Conservation (phyloP, 1,284 basidiomycete genomes). For the Tilletia horrida region DNA sequence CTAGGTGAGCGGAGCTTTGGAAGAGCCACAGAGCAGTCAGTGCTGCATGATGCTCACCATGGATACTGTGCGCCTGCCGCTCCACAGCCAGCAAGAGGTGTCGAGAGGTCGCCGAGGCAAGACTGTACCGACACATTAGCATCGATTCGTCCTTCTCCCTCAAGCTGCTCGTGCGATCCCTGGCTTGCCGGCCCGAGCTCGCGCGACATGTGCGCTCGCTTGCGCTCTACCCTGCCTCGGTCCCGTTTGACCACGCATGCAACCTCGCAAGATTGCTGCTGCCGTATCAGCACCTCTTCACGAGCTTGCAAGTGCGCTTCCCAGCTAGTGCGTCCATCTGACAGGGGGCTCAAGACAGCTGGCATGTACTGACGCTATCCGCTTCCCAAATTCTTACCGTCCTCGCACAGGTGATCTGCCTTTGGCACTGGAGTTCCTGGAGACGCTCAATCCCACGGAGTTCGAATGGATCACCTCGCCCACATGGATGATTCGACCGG, state of each 20-base stretch:
- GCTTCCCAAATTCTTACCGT: neutral
- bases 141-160: neutral
- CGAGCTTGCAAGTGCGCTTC: constrained; percentile 14
- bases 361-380: neutral
- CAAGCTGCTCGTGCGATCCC: constrained; percentile 9
- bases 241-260: neutral
- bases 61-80: no score
- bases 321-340: neutral
- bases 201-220: constrained; percentile 5
- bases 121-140: neutral
- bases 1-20: no score
- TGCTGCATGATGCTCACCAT: no score
- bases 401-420: neutral
- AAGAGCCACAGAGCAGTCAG: no score
- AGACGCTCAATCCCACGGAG: neutral
- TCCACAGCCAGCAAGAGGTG: no score
- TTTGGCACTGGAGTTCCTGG: constrained; percentile 16
- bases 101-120: neutral
- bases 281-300: constrained; percentile 7
- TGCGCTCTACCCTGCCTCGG: neutral
- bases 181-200: neutral
- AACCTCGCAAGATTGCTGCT: neutral
- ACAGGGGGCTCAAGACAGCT: neutral
- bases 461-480: constrained; percentile 19
- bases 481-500: constrained; percentile 17